Conservation (phyloP, 441 rosid genomes). For the Raphanus hybrid region DNA sequence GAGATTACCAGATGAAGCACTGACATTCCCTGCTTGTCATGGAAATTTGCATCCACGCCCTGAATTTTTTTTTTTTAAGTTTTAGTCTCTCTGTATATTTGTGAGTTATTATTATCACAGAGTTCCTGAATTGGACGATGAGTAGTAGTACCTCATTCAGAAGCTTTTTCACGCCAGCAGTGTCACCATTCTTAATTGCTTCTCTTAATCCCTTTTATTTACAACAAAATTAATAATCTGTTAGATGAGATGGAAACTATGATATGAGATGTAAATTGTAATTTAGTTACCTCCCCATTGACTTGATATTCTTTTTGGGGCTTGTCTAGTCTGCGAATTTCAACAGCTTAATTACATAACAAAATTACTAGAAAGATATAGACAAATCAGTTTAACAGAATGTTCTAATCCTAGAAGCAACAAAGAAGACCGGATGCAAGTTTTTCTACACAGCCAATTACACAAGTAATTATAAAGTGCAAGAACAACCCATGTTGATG, state of each 20-base stretch:
- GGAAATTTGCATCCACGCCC: conserved; percentile 96
- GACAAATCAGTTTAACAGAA: not conserved
- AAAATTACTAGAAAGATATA: not conserved
- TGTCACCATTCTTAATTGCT: conserved; percentile 90
- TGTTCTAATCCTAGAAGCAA: no score
- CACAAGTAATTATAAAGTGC: no score
- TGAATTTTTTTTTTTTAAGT: conserved; percentile 36
- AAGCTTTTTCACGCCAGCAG: conserved; percentile 81
- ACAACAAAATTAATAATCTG: conserved; percentile 27
- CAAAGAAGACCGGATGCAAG: no score
- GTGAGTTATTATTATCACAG: not conserved
- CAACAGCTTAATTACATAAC: not conserved
- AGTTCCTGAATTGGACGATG: conserved; percentile 21
- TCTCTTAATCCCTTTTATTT: conserved; percentile 80
- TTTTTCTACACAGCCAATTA: no score
- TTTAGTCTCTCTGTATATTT: conserved; percentile 12
- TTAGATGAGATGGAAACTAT: not conserved
- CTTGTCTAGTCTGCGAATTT: conserved; percentile 28
- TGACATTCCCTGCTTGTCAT: conserved; percentile 90
- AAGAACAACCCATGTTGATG: not conserved
- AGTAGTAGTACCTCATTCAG: conserved; percentile 78
- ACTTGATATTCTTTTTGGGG: conserved; percentile 78
- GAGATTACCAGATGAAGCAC: conserved; percentile 78
- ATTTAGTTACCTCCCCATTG: conserved; percentile 76
- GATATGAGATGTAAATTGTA: not conserved